phyloP scores from a whole-genome alignment of 495 filamentous ascomycete species.

The Extremus antarcticus region DNA sequence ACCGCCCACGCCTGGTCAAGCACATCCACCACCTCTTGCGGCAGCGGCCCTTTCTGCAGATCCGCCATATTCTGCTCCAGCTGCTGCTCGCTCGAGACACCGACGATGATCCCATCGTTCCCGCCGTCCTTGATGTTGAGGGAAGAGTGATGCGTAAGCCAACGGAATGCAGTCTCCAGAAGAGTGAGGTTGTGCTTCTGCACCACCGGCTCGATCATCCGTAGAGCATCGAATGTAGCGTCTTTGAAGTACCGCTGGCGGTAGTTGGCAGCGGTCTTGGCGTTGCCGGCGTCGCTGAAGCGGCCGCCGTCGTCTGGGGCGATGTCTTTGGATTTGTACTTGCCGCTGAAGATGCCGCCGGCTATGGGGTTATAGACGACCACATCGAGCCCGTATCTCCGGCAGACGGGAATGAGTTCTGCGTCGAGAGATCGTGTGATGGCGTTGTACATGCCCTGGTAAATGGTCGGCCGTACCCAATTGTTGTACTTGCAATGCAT shows the following conservation, averaged over 20 bases:
- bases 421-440: constrained; percentile 67
- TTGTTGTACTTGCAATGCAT: constrained; percentile 69
- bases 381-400: constrained; percentile 75
- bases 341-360: constrained; percentile 75
- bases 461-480: constrained; percentile 61
- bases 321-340: constrained; percentile 63
- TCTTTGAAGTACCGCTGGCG: constrained; percentile 74
- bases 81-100: constrained; percentile 63
- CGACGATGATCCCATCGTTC: constrained; percentile 71
- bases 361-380: constrained; percentile 87
- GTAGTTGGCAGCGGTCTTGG: constrained; percentile 49
- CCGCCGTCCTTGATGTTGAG: constrained; percentile 59
- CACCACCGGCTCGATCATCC: constrained; percentile 58
- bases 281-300: constrained; percentile 45
- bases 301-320: constrained; percentile 50
- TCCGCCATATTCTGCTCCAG: constrained; percentile 63
- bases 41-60: constrained; percentile 78
- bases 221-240: constrained; percentile 62
- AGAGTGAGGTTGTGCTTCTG: constrained; percentile 66
- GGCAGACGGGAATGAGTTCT: constrained; percentile 68
- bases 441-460: constrained; percentile 59
- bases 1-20: constrained; percentile 66
- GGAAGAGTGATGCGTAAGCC: constrained; percentile 70
- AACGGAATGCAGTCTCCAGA: constrained; percentile 74
- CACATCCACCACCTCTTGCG: constrained; percentile 67